These are phyloP conservation scores for Avena insularis DNA, from an alignment of 176 grass and related monocot genomes.

Conservation along the genomic window DNA sequence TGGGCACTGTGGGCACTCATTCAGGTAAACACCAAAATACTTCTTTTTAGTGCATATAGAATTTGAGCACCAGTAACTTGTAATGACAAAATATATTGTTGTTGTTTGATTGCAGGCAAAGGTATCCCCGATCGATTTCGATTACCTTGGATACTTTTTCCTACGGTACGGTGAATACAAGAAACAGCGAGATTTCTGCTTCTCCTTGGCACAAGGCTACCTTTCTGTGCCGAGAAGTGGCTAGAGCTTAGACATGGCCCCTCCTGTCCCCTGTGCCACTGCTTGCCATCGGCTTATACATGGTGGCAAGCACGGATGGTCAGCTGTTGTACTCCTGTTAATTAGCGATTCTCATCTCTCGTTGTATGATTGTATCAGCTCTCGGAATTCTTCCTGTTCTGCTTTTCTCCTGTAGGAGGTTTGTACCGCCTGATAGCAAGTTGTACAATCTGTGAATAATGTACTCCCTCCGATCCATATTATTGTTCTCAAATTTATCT, in stretches of 20 bases:
- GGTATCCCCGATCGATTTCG: constrained; percentile 91
- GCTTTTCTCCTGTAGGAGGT: not conserved
- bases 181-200: constrained; percentile 70
- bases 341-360: not conserved
- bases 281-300: not conserved
- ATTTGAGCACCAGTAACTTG: not conserved
- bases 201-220: constrained; percentile 52
- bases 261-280: not conserved
- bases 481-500: too few species aligned
- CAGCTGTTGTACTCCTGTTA: constrained; percentile 21
- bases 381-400: constrained; percentile 19
- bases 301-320: not conserved
- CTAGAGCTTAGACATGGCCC: not conserved
- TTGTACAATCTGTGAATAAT: constrained; percentile 10
- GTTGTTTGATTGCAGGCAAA: constrained; percentile 63
- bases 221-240: constrained; percentile 31
- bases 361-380: constrained; percentile 36
- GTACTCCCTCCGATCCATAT: not conserved
- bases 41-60: not conserved
- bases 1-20: constrained; percentile 97
- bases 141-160: constrained; percentile 91
- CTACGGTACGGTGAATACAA: constrained; percentile 88
- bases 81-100: constrained; percentile 5
- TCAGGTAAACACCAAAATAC: constrained; percentile 52
- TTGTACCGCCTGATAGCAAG: not conserved